Conservation (phyloP, 1,284 basidiomycete species). For the Ustilago shanxiensis region DNA sequence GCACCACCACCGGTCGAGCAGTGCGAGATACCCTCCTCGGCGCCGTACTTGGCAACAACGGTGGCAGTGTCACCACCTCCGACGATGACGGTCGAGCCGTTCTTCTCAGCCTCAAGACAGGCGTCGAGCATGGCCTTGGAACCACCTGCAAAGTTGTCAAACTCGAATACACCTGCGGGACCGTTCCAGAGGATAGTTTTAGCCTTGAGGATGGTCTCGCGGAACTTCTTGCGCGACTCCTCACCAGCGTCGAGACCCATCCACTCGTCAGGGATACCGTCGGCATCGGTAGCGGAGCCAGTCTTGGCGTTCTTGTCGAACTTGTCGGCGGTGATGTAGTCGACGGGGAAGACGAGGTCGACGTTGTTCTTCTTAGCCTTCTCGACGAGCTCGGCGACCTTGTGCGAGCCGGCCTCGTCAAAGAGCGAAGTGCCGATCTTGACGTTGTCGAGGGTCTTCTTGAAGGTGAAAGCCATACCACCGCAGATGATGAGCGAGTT, state of each 20-base stretch:
- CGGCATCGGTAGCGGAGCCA: constrained; percentile 80
- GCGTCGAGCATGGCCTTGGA: constrained; percentile 88
- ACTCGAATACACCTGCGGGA: constrained; percentile 97
- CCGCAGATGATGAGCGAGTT: constrained; percentile 96
- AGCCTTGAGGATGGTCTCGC: constrained; percentile 82
- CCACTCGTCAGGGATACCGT: constrained; percentile 93
- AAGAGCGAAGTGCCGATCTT: constrained; percentile 94
- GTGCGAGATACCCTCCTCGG: constrained; percentile 90
- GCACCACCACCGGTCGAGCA: constrained; percentile 98
- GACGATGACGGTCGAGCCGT: constrained; percentile 91
- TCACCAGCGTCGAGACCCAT: constrained; percentile 82
- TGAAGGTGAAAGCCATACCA: constrained; percentile 99
- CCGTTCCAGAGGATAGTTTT: constrained; percentile 99
- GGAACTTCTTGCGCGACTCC: constrained; percentile 84
- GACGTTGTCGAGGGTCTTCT: constrained; percentile 89
- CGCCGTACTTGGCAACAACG: constrained; percentile 74
- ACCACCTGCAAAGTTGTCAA: constrained; percentile 88
- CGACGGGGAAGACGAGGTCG: constrained; percentile 94
- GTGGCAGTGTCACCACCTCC: constrained; percentile 71
- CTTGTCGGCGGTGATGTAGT: constrained; percentile 94
- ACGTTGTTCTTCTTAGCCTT: constrained; percentile 95
- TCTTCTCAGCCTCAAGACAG: constrained; percentile 85
- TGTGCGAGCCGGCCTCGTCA: constrained; percentile 88
- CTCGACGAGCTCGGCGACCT: constrained; percentile 85
- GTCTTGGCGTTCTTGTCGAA: constrained; percentile 91